A percentile compares a stretch with the other conserved stretches of the same genome.
phyloP scores from a whole-genome alignment of 768 basidiomycete genomes.

The Russula compacta region DNA sequence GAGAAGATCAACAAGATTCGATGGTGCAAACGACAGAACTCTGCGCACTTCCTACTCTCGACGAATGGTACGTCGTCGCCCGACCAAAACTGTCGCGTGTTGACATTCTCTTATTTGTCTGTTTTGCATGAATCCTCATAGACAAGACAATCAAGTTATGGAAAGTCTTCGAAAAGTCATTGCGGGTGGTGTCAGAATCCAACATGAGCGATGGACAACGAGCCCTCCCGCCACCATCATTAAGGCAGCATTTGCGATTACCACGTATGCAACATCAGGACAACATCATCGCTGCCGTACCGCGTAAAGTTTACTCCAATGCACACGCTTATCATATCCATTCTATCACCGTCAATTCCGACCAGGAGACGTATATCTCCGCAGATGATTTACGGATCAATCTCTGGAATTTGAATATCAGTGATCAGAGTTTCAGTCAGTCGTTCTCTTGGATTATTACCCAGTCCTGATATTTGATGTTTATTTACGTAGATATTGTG shows the following conservation, averaged over 20 bases:
- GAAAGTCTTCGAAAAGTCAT: constrained; percentile 99
- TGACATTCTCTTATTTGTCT: constrained; percentile 6
- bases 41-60: constrained; percentile 92
- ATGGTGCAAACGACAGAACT: constrained; percentile 98
- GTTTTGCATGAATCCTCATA: constrained; percentile 26
- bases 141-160: constrained; percentile 99
- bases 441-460: constrained; percentile 20
- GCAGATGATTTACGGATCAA: constrained; percentile 98
- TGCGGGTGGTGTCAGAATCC: constrained; percentile 94
- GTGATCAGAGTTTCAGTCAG: constrained; percentile 98
- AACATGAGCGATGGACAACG: constrained; percentile 82
- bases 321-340: constrained; percentile 99
- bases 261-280: constrained; percentile 93
- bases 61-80: constrained; percentile 69
- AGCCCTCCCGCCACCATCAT: constrained; percentile 52
- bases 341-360: constrained; percentile 98
- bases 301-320: constrained; percentile 97
- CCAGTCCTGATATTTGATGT: neutral
- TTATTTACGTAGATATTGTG: constrained; percentile 69
- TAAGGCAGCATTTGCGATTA: constrained; percentile 58
- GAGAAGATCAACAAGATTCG: constrained; percentile 99
- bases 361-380: constrained; percentile 98
- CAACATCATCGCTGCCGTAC: constrained; percentile 97
- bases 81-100: neutral
- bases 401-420: constrained; percentile 97